phyloP scores from a whole-genome alignment of 1,139 yeast genomes.

The Pichiaceae sp. region DNA sequence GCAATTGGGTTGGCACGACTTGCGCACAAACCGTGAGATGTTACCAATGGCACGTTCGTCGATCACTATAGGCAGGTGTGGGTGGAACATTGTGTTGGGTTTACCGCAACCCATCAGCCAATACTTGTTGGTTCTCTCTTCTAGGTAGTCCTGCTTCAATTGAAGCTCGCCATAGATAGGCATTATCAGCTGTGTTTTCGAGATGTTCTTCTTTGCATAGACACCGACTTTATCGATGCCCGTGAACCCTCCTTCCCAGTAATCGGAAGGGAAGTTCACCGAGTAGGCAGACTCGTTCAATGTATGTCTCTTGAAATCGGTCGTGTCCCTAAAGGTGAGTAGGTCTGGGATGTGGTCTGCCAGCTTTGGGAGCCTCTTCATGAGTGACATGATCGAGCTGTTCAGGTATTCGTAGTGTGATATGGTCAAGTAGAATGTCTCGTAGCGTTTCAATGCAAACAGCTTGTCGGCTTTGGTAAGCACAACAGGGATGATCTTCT shows the following conservation, averaged over 20 bases:
- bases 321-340: conserved; percentile 6
- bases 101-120: conserved; percentile 77
- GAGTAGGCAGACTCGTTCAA: conserved; percentile 11
- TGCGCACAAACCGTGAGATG: conserved; percentile 63
- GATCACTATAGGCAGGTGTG: conserved; percentile 48
- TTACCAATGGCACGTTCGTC: conserved; percentile 82
- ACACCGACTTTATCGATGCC: conserved; percentile 70
- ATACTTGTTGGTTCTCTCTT: conserved; percentile 69
- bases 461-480: conserved; percentile 21
- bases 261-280: conserved; percentile 40
- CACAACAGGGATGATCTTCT: neutral
- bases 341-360: conserved; percentile 9
- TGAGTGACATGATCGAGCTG: conserved; percentile 25
- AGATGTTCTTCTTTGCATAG: conserved; percentile 36
- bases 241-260: conserved; percentile 42
- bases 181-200: conserved; percentile 44
- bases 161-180: conserved; percentile 74
- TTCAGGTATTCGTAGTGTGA: conserved; percentile 36
- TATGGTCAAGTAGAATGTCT: conserved; percentile 41
- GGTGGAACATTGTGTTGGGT: conserved; percentile 58
- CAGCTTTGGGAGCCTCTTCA: conserved; percentile 16
- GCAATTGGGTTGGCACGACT: conserved; percentile 75
- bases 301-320: conserved; percentile 8
- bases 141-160: conserved; percentile 50
- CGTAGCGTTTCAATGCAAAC: conserved; percentile 34